phyloP scores from a whole-genome alignment of 129 eudicot species.

The Flaveria brownii region DNA sequence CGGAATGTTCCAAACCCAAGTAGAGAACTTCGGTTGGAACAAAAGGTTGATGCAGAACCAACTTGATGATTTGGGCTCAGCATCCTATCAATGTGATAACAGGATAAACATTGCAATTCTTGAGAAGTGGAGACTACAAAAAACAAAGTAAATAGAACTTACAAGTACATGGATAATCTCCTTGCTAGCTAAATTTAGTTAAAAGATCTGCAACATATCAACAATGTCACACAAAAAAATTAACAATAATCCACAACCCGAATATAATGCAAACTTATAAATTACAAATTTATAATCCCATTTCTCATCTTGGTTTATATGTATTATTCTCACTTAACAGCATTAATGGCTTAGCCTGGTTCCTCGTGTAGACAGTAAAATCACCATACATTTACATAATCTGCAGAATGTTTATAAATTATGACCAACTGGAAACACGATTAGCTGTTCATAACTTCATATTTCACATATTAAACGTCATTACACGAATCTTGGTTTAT shows the following conservation, averaged over 20 bases:
- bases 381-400: conserved; percentile 1
- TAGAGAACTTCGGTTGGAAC: conserved; percentile 25
- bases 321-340: not conserved
- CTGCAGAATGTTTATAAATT: not conserved
- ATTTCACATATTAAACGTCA: conserved; percentile 4
- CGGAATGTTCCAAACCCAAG: conserved; percentile 6
- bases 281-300: not conserved
- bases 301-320: not conserved
- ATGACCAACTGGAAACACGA: not conserved
- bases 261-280: not conserved
- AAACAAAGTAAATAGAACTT: conserved; percentile 13
- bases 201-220: conserved; percentile 22
- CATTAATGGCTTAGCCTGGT: not conserved
- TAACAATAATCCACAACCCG: not conserved
- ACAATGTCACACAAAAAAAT: not conserved
- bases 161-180: conserved; percentile 33
- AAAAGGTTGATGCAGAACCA: conserved; percentile 27
- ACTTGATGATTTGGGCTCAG: conserved; percentile 33
- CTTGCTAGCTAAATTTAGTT: conserved; percentile 9
- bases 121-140: not conserved
- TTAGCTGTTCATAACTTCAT: not conserved
- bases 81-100: conserved; percentile 31
- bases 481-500: not conserved
- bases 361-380: not conserved
- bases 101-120: not conserved